A percentile compares a stretch with the other conserved stretches of the same genome.
phyloP scores from a whole-genome alignment of 176 grass and related monocot genomes.

The Carex pumila region DNA sequence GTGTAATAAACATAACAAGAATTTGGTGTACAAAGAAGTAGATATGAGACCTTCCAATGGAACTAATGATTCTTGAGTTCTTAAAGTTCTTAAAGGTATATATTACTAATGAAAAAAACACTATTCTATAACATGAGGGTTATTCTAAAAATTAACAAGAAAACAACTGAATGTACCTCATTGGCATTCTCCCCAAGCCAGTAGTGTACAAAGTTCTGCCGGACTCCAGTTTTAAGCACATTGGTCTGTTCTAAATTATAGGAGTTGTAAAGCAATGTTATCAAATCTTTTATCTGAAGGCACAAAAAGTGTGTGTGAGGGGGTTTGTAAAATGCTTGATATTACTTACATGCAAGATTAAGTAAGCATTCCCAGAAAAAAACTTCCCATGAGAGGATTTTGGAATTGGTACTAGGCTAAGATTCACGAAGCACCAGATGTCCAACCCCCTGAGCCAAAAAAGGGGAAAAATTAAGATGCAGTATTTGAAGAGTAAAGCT shows the following conservation, averaged over 20 bases:
- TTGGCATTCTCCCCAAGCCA: conserved; percentile 69
- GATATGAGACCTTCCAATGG: neutral
- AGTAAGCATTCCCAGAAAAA: conserved; percentile 48
- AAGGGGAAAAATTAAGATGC: neutral
- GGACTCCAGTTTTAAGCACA: conserved; percentile 47
- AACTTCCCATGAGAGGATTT: conserved; percentile 74
- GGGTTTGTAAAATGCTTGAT: neutral
- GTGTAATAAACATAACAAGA: neutral
- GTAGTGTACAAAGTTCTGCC: conserved; percentile 64
- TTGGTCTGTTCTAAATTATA: conserved; percentile 37
- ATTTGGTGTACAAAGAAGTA: neutral
- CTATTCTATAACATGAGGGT: neutral
- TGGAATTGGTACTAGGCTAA: conserved; percentile 34
- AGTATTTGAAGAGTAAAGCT: neutral
- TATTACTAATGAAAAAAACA: neutral
- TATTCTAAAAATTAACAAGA: neutral
- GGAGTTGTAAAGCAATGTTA: neutral
- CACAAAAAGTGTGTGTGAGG: neutral
- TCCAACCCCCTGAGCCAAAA: conserved; percentile 45
- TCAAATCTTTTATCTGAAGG: neutral
- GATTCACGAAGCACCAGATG: conserved; percentile 67
- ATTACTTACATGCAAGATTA: conserved; percentile 56
- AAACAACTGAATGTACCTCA: conserved; percentile 34
- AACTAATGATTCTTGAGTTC: neutral
- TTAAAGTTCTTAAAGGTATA: neutral